A percentile compares a stretch with the other conserved stretches of the same genome.
Evolutionary conservation across 768 basidiomycete species (phyloP).

Genomic region (Suillus occidentalis): DNA sequence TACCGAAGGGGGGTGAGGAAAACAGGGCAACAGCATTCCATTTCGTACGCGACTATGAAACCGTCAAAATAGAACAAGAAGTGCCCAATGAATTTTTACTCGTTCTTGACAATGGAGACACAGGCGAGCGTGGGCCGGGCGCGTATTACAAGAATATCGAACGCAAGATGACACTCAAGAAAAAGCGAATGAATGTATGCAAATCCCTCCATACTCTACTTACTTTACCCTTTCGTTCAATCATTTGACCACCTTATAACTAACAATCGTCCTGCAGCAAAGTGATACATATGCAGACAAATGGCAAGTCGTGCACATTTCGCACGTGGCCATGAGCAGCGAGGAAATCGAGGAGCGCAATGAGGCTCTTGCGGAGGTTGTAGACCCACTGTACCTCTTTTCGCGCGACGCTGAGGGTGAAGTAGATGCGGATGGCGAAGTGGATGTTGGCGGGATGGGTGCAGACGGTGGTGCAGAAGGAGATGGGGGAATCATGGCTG

Average conservation of each 20-base stretch:
- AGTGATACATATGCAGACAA: conserved; percentile 77
- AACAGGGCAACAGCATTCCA: conserved; percentile 70
- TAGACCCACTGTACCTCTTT: conserved; percentile 62
- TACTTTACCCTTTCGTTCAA: background rate
- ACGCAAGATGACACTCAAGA: conserved; percentile 84
- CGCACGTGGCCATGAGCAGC: conserved; percentile 66
- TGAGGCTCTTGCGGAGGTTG: conserved; percentile 74
- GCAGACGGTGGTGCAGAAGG: conserved; percentile 46
- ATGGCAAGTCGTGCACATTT: conserved; percentile 77
- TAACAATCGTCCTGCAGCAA: conserved; percentile 38
- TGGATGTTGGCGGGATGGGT: conserved; percentile 45
- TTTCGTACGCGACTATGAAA: conserved; percentile 83
- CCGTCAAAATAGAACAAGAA: conserved; percentile 83
- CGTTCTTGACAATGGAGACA: conserved; percentile 64
- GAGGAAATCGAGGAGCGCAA: conserved; percentile 80
- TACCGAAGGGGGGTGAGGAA: conserved; percentile 50
- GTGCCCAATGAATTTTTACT: conserved; percentile 83
- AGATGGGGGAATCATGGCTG: conserved; percentile 29
- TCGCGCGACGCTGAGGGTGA: conserved; percentile 47
- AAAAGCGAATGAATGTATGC: conserved; percentile 77
- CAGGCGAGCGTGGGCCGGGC: conserved; percentile 52
- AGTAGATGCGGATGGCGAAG: conserved; percentile 66
- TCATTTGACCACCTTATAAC: conserved; percentile 3
- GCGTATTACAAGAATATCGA: conserved; percentile 90
- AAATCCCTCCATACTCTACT: background rate